Conservation (phyloP, 2,329 filamentous ascomycete genomes). For the Aspergillus nomiae region DNA sequence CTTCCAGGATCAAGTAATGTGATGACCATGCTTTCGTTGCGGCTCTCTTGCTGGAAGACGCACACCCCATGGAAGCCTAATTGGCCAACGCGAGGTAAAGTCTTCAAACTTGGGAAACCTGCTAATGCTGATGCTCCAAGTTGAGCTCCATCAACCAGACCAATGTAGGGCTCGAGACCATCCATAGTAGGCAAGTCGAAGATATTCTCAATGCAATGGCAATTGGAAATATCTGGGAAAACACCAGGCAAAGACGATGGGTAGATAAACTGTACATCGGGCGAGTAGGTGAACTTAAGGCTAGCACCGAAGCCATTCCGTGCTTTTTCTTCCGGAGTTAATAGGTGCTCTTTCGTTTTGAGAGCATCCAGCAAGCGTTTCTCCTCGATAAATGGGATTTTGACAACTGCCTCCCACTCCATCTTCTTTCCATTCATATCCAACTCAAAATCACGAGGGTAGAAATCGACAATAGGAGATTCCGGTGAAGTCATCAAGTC, state of each 20-base stretch:
- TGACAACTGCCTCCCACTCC: slow-evolving; percentile 99
- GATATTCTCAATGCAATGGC: slow-evolving; percentile 91
- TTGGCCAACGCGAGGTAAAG: slow-evolving; percentile 77
- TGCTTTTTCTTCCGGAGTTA: slow-evolving; percentile 75
- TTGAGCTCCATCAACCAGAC: slow-evolving; percentile 80
- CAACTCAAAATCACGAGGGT: slow-evolving; percentile 92
- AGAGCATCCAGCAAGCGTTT: slow-evolving; percentile 81
- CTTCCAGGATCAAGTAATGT: slow-evolving; percentile 75
- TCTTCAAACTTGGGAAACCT: slow-evolving; percentile 89
- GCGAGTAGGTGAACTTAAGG: slow-evolving; percentile 86
- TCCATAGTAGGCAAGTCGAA: slow-evolving; percentile 94
- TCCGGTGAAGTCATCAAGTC: slow-evolving; percentile 87
- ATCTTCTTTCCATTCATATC: slow-evolving; percentile 99
- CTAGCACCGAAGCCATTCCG: slow-evolving; percentile 91
- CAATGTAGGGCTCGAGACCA: slow-evolving; percentile 80
- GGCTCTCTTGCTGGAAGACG: slow-evolving; percentile 93
- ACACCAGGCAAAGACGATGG: slow-evolving; percentile 84
- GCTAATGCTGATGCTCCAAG: slow-evolving; percentile 81
- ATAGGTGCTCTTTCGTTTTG: slow-evolving; percentile 74
- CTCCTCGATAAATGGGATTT: slow-evolving; percentile 98
- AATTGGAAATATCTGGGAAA: slow-evolving; percentile 85
- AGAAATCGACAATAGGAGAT: slow-evolving; percentile 97
- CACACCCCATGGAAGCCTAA: slow-evolving; percentile 87
- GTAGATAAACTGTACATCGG: slow-evolving; percentile 76
- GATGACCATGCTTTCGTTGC: slow-evolving; percentile 94